phyloP scores from a whole-genome alignment of 169 alveolate genomes.

The Perkinsus chesapeaki region DNA sequence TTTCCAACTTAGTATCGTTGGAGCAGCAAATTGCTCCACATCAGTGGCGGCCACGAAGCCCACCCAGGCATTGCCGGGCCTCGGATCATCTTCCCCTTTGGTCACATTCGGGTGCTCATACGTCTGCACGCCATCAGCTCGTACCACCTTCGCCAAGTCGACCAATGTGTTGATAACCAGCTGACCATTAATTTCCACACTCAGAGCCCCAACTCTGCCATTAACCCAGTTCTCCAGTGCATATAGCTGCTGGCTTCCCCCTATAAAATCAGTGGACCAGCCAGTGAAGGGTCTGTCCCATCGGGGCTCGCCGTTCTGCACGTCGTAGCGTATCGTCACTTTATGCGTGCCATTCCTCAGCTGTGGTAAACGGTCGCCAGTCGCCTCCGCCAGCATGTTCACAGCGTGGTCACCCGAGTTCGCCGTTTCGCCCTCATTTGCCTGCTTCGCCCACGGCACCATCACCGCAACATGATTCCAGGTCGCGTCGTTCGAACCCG shows the following conservation, averaged over 20 bases:
- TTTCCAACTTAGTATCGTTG: neutral
- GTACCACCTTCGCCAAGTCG: neutral
- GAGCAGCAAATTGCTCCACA: neutral
- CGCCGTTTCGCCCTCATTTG: neutral
- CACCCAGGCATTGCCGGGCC: neutral
- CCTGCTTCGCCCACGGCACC: conserved; percentile 9
- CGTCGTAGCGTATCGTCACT: neutral
- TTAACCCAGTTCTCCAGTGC: neutral
- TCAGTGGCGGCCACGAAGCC: neutral
- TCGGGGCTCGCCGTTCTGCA: neutral
- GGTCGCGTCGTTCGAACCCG: neutral
- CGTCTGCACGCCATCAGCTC: neutral
- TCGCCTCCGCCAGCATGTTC: conserved; percentile 7
- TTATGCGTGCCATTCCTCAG: conserved; percentile 12
- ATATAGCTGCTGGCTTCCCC: neutral
- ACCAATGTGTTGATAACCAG: neutral
- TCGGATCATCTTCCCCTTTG: neutral
- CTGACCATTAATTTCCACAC: neutral
- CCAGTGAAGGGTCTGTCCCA: neutral
- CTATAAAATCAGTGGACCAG: neutral
- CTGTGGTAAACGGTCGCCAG: neutral
- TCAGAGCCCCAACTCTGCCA: neutral
- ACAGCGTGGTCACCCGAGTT: neutral
- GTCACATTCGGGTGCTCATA: neutral
- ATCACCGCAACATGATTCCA: conserved; percentile 9